These are phyloP conservation scores for Xylaria sp. DNA, from an alignment of 2,329 filamentous ascomycete genomes.

Conservation along the genomic window DNA sequence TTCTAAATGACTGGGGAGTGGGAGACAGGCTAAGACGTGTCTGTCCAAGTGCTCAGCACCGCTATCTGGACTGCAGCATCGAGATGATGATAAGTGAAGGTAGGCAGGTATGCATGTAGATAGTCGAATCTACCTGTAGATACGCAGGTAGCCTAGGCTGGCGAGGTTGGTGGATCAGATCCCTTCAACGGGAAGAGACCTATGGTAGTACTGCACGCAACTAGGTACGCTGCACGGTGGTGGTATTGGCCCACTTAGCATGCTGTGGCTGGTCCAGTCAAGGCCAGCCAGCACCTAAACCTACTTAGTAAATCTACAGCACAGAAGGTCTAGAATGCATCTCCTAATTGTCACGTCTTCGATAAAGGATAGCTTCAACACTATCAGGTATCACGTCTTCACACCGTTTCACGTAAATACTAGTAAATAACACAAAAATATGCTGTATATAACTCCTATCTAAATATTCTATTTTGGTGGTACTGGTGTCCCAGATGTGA, in stretches of 20 bases:
- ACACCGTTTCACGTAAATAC: no score
- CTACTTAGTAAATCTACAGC: background rate
- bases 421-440: no score
- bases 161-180: constrained; percentile 25
- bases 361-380: no score
- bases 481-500: no score
- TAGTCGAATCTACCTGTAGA: constrained; percentile 3
- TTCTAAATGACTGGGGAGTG: background rate
- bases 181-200: background rate
- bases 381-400: no score
- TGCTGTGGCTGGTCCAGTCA: background rate
- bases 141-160: background rate
- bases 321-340: no score
- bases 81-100: background rate
- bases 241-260: background rate
- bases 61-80: constrained; percentile 16
- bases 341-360: no score
- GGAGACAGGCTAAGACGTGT: constrained; percentile 6
- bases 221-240: background rate
- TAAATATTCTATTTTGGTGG: no score
- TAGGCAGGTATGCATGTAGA: constrained; percentile 1
- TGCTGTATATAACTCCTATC: no score
- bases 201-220: constrained; percentile 14
- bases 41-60: constrained; percentile 31
- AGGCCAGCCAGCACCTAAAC: background rate